Percentiles rank a stretch among this genome's conserved stretches.
phyloP scores from a whole-genome alignment of 169 alveolate genomes.

The Perkinsus olseni region DNA sequence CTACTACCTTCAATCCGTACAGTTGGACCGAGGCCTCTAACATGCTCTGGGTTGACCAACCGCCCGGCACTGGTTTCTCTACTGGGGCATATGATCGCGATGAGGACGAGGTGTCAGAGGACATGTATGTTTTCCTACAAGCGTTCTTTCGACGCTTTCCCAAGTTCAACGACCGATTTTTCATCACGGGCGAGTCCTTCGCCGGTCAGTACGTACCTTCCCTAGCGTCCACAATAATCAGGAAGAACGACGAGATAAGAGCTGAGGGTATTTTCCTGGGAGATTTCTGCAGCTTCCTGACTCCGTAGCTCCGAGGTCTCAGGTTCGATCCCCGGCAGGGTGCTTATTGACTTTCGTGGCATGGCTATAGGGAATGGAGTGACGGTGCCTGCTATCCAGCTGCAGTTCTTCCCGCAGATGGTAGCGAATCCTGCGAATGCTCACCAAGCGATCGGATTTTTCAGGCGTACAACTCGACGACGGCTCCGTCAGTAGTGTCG shows the following conservation, averaged over 20 bases:
- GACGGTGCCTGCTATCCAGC: neutral
- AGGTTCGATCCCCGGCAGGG: neutral
- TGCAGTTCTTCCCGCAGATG: neutral
- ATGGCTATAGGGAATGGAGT: neutral
- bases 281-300: no score
- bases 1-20: conserved; percentile 36
- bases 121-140: conserved; percentile 35
- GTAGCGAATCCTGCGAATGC: neutral
- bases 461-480: neutral
- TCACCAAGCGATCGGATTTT: neutral
- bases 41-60: conserved; percentile 66
- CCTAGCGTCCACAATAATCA: neutral
- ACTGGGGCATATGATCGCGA: conserved; percentile 8
- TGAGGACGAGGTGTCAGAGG: conserved; percentile 34
- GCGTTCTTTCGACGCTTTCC: conserved; percentile 44
- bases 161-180: conserved; percentile 41
- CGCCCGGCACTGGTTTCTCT: conserved; percentile 73
- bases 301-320: neutral
- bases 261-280: neutral
- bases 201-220: conserved; percentile 53
- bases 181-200: conserved; percentile 70
- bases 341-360: neutral
- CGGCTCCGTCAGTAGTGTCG: neutral
- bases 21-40: conserved; percentile 61
- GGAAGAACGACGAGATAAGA: neutral